Conservation (phyloP, 768 basidiomycete species). For the Ramaria rubella region DNA sequence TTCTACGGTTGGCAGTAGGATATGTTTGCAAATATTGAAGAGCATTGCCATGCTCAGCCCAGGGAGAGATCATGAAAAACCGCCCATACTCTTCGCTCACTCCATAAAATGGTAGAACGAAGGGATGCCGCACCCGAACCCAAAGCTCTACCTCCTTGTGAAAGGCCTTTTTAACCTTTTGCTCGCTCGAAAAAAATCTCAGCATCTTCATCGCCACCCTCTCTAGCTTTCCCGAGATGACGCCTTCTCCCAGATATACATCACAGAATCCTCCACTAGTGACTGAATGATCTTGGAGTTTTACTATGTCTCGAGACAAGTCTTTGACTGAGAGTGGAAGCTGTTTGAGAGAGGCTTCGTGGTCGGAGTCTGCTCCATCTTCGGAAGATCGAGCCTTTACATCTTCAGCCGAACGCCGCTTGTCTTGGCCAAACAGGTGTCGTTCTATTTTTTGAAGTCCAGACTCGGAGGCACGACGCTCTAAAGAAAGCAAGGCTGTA, state of each 20-base stretch:
- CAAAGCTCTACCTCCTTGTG: not conserved
- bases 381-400: not conserved
- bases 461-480: not conserved
- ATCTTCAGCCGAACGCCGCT: not conserved
- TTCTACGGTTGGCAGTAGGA: not conserved
- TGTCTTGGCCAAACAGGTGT: not conserved
- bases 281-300: not conserved
- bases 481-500: not conserved
- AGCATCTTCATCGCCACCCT: conserved; percentile 2
- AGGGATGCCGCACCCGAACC: not conserved
- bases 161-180: conserved; percentile 1
- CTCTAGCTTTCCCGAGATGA: not conserved
- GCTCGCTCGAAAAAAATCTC: not conserved
- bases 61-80: conserved; percentile 2
- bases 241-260: conserved; percentile 1
- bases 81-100: not conserved
- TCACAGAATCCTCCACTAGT: conserved; percentile 1
- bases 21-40: conserved; percentile 5
- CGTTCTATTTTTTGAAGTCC: not conserved
- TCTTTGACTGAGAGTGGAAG: not conserved
- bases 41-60: not conserved
- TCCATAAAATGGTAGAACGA: conserved; percentile 1
- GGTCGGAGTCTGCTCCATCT: not conserved
- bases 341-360: not conserved
- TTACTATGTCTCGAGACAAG: not conserved